Conservation (phyloP, 805 yeast genomes). For the Schwanniomyces sp. region DNA sequence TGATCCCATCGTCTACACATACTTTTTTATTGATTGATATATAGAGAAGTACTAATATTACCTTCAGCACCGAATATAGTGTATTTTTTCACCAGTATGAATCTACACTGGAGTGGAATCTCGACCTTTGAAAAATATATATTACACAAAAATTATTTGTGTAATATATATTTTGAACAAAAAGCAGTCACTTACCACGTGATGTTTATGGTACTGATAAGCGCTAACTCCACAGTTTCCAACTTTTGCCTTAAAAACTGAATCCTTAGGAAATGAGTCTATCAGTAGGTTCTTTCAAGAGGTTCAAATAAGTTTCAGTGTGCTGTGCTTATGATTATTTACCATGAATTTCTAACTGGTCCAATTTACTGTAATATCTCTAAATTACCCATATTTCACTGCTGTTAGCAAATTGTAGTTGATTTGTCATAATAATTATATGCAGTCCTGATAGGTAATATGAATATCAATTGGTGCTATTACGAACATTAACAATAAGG, state of each 20-base stretch:
- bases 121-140: background rate
- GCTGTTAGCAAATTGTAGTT: background rate
- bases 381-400: too few species aligned
- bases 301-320: background rate
- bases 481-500: background rate
- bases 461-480: background rate
- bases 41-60: background rate
- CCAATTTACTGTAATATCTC: too few species aligned
- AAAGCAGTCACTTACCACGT: constrained; percentile 1
- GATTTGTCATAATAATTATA: background rate
- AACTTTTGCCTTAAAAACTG: background rate
- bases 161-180: background rate
- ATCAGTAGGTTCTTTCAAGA: too few species aligned
- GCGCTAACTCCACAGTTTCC: background rate
- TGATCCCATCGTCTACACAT: background rate
- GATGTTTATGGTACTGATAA: background rate
- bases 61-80: background rate
- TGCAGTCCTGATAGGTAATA: constrained; percentile 1
- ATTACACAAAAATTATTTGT: background rate
- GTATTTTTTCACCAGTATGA: background rate
- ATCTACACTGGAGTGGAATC: background rate
- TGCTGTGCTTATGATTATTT: background rate
- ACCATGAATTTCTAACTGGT: too few species aligned
- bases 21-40: background rate
- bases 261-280: background rate